Conservation (phyloP, 2,329 filamentous ascomycete species). For the Penicillium brasilianum region DNA sequence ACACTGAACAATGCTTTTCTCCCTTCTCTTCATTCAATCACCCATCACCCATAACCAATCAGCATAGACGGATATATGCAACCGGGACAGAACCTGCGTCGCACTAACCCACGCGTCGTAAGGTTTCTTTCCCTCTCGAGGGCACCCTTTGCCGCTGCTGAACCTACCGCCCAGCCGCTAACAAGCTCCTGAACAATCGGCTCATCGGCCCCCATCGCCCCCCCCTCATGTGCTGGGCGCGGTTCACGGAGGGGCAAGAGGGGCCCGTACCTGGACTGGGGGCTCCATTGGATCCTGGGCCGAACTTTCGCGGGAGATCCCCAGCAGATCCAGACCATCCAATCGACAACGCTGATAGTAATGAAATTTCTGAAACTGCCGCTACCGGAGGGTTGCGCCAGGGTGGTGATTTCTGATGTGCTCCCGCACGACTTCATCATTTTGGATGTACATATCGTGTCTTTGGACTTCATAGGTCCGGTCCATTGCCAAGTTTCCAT, state of each 20-base stretch:
- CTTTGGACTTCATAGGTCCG: background rate
- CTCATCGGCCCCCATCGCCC: conserved; percentile 7
- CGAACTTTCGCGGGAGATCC: conserved; percentile 46
- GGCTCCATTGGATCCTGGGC: conserved; percentile 33
- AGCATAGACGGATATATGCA: conserved; percentile 20
- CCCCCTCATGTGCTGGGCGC: background rate
- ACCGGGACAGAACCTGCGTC: conserved; percentile 4
- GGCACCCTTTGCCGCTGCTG: background rate
- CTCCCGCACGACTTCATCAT: background rate
- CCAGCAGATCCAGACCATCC: conserved; percentile 37
- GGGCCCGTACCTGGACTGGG: conserved; percentile 27
- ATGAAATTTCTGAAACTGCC: background rate
- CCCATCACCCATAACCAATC: conserved; percentile 27
- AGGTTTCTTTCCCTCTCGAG: conserved; percentile 17
- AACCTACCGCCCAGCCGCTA: background rate
- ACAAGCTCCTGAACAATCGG: conserved; percentile 14
- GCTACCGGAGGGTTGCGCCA: background rate
- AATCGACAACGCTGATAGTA: background rate
- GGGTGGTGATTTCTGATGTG: background rate
- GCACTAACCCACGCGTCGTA: conserved; percentile 18
- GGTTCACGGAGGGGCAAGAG: conserved; percentile 24
- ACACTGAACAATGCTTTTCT: background rate
- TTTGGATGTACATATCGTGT: background rate
- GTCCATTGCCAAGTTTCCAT: background rate
- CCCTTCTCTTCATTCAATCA: background rate